Evolutionary conservation across 2,329 filamentous ascomycete genomes (phyloP), one percentile per base, ranked within the genome.

Genomic region (Verticillium zaregamsianum): DNA sequence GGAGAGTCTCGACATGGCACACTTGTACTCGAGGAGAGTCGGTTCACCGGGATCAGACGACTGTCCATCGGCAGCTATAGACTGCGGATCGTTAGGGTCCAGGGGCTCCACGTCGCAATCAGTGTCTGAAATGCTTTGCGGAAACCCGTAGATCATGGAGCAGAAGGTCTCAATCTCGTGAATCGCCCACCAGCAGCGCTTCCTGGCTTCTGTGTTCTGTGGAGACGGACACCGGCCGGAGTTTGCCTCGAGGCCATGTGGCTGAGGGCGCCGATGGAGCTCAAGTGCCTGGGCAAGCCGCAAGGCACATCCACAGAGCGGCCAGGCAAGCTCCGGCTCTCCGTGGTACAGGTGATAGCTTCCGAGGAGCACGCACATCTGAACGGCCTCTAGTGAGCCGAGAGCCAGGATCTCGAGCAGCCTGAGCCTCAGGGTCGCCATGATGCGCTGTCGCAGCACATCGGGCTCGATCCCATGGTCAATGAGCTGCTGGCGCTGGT

Each of bases 121-220:
- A 0, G 55, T 61, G 37, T 74, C 74, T 0, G 64, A 63, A 15
- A 76, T 75, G 6, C 68, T 67, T 0, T 64, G 59, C 0, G 75
- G 75, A 52, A 74, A 77, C 1, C 76, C 75, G 40, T 77, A 78
- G 0, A 74, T 67, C 69, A 77, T 77, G 0, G 75, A 76, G 59
- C 73, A 77, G 25, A 77, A 75, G 0, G 73, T 76, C 40, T 77
- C 76, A 1, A 76, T 72, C 57, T 77, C 76, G 40, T 77, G 74
- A 0, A 77, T 71, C 1, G 76, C 74, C 74, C 75, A 78, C 76
- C 75, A 78, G 11, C 73, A 74, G 0, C 74, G 70, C 20, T 77
- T 76, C 14, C 70, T 59, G 0, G 68, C 67, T 55, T 74, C 72
- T 14, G 64, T 64, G 1, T 33, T 45, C 33, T 59, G 39, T 5